phyloP scores from a whole-genome alignment of 306 rosid species.

The Dryas drummondii region DNA sequence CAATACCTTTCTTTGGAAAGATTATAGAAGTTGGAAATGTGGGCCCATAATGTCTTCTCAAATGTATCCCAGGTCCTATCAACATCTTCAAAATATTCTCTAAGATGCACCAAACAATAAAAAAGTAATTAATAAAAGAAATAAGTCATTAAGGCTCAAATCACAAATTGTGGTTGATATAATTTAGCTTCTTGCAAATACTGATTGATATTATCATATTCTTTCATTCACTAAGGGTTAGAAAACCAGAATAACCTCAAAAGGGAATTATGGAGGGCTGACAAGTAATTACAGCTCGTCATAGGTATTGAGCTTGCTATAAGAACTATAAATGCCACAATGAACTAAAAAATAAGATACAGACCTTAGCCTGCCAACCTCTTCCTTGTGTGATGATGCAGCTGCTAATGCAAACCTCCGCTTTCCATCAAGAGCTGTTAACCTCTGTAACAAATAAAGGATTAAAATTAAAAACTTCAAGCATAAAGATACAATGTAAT shows the following conservation, averaged over 20 bases:
- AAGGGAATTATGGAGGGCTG: background rate
- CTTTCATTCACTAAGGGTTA: background rate
- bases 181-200: background rate
- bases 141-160: slow-evolving; percentile 7
- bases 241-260: background rate
- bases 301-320: background rate
- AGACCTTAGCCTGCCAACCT: slow-evolving; percentile 87
- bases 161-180: background rate
- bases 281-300: background rate
- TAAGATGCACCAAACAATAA: slow-evolving; percentile 33
- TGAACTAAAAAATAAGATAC: slow-evolving; percentile 22
- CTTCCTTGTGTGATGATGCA: slow-evolving; percentile 92
- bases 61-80: slow-evolving; percentile 94
- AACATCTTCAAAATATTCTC: slow-evolving; percentile 95
- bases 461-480: slow-evolving; percentile 8
- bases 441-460: slow-evolving; percentile 52
- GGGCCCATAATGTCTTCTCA: slow-evolving; percentile 93
- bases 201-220: background rate
- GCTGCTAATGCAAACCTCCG: slow-evolving; percentile 97
- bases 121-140: slow-evolving; percentile 22
- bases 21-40: slow-evolving; percentile 77
- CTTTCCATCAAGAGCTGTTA: slow-evolving; percentile 95
- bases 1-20: slow-evolving; percentile 89
- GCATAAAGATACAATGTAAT: slow-evolving; percentile 4
- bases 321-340: slow-evolving; percentile 18